Base-by-base conservation (phyloP, 768 basidiomycete species). In the Fomitopsis serialis region DNA sequence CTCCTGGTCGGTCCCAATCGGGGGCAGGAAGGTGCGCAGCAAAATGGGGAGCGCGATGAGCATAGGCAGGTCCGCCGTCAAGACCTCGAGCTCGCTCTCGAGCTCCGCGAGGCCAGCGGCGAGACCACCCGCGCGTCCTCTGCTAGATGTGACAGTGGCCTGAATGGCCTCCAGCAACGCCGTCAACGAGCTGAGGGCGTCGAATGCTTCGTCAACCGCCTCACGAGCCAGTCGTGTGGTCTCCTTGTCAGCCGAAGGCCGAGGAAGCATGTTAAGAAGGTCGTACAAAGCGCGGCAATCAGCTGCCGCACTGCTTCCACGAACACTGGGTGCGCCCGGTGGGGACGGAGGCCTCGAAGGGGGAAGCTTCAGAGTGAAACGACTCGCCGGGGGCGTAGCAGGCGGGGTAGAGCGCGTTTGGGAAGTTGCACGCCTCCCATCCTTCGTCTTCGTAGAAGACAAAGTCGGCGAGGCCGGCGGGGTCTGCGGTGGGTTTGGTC, bases 191-290 rank as follows among this genome's bases (percentile, higher is more conserved):
- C 74, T 70, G 24, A 92, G 70, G 15, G 81, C 85, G 51, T 78
- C 79, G 59, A 86, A 82, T 1, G 87, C 90, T 61, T 91, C 89
- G 50, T 87, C 84, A 10, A 92, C 88, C 5, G 87, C 90, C 64
- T 92, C 89, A 37, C 77, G 75, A n/a, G 90, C 89, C 9, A 88
- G 66, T 23, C 71, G 72, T 10, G 78, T 76, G 10, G 69, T 64
- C 55, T 73, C 74, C 27, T 73, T 77, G 46, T 75, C 75, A n/a
- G 69, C 68, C 13, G 58, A 63, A 29, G 90, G 89, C 9, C 81
- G 78, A 21, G 89, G 87, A 34, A 92, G 72, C 23, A 70, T 66
- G 43, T 66, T 71, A 42, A 92, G 70, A 24, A 89, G 72, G 43
- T 86, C 80, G 63, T 72, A 81, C n/a, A 89, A 66, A 2, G 77